A percentile compares a stretch with the other conserved stretches of the same genome.
phyloP scores from a whole-genome alignment of 805 yeast species.

The Debaryomyces maramus region DNA sequence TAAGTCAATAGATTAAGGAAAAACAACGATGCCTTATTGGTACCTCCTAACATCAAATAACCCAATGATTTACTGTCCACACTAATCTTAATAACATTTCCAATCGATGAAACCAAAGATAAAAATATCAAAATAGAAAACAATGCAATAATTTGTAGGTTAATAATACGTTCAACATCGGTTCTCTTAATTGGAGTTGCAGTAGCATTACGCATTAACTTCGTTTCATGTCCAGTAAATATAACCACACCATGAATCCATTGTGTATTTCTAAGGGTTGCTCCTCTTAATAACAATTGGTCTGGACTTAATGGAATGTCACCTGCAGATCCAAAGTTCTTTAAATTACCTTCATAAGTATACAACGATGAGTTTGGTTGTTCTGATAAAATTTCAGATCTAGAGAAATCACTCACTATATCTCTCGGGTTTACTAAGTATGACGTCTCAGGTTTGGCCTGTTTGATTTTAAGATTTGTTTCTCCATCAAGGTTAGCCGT shows the following conservation, averaged over 20 bases:
- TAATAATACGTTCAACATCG: slow-evolving; percentile 93
- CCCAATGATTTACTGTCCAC: slow-evolving; percentile 52
- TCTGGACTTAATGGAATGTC: slow-evolving; percentile 80
- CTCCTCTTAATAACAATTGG: slow-evolving; percentile 90
- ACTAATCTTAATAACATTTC: slow-evolving; percentile 74
- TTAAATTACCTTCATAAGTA: slow-evolving; percentile 89
- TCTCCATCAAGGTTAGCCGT: slow-evolving; percentile 98
- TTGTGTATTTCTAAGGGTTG: slow-evolving; percentile 88
- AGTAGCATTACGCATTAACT: slow-evolving; percentile 96
- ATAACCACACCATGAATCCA: slow-evolving; percentile 94
- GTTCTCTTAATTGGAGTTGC: slow-evolving; percentile 98
- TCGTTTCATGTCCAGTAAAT: slow-evolving; percentile 98
- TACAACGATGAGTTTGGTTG: slow-evolving; percentile 92
- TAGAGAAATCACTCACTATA: slow-evolving; percentile 31
- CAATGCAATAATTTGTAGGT: slow-evolving; percentile 84
- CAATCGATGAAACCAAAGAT: slow-evolving; percentile 79
- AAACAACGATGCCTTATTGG: slow-evolving; percentile 67
- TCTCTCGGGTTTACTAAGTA: slow-evolving; percentile 65
- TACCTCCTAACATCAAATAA: slow-evolving; percentile 68
- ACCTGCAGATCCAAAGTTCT: slow-evolving; percentile 50
- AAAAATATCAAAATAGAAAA: slow-evolving; percentile 77
- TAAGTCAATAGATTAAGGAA: slow-evolving; percentile 87
- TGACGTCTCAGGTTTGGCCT: slow-evolving; percentile 77
- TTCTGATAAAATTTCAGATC: slow-evolving; percentile 64
- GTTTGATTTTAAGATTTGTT: slow-evolving; percentile 93